These are phyloP conservation scores for Aureobasidium zeae DNA, from an alignment of 2,329 filamentous ascomycete species.

Conservation along the genomic window DNA sequence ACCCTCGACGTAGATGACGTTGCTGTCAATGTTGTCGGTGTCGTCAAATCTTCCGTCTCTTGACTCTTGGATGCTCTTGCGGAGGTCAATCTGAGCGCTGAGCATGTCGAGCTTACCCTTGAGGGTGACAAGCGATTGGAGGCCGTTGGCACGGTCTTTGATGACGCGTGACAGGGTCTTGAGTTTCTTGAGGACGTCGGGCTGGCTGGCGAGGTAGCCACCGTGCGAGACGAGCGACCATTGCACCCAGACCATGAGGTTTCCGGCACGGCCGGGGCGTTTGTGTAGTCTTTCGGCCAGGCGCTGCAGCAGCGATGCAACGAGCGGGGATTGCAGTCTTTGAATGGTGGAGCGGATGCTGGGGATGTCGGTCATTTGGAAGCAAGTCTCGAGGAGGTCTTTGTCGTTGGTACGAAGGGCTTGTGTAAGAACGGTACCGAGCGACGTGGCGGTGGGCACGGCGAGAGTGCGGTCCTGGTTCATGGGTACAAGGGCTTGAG, in stretches of 20 bases:
- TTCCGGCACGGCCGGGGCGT: conserved; percentile 78
- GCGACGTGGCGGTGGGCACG: conserved; percentile 64
- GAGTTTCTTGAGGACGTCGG: conserved; percentile 71
- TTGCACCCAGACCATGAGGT: conserved; percentile 89
- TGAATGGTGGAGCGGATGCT: conserved; percentile 85
- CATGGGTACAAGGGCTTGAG: conserved; percentile 36
- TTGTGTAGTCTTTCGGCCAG: conserved; percentile 80
- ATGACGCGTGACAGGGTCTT: conserved; percentile 75
- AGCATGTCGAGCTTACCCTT: conserved; percentile 96
- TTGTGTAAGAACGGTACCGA: conserved; percentile 87
- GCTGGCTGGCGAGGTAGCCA: conserved; percentile 77
- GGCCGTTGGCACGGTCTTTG: conserved; percentile 71
- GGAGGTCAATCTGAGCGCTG: conserved; percentile 75
- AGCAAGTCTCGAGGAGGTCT: conserved; percentile 81
- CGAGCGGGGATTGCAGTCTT: conserved; percentile 75
- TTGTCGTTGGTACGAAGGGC: conserved; percentile 87
- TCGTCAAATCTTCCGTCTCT: conserved; percentile 45
- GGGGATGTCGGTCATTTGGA: conserved; percentile 65
- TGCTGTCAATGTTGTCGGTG: conserved; percentile 59
- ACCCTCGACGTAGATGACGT: conserved; percentile 79
- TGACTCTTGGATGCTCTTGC: conserved; percentile 54
- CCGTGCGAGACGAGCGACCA: conserved; percentile 90
- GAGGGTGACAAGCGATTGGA: conserved; percentile 73
- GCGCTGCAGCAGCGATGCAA: conserved; percentile 67
- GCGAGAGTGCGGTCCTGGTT: conserved; percentile 42